Base-by-base conservation (phyloP, 2,329 filamentous ascomycete species). In the Neonectria sp. region DNA sequence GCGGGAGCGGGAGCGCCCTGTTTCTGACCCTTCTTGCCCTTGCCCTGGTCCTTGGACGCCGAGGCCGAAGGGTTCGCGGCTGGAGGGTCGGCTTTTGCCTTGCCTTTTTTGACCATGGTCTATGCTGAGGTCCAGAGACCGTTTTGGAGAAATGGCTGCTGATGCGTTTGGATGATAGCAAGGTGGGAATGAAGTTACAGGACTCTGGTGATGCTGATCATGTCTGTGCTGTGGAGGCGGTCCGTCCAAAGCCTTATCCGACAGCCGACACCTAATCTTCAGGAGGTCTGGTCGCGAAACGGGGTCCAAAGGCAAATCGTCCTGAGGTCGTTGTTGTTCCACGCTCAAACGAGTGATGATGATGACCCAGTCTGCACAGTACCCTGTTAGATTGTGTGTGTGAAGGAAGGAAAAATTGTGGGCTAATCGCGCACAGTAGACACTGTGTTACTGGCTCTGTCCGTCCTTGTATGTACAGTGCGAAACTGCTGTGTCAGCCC, bases 41-140 rank as follows among this genome's bases (percentile, higher is more conserved):
- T 86, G 29, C 63, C 72, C 29, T 75, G 73, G 8, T 82, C 86
- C 73, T 89, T 89, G n/a, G 79, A 66, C 15, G 78, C 65, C 29
- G 79, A 69, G 24, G 78, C 65, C 27, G 79, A 69, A 55, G 78
- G 66, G 56, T 74, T 64, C 6, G 81, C 77, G 43, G 80, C 76
- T 55, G 83, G 78, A 56, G 82, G 74, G 55, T 81, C 76, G 65
- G 80, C 82, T 79, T 87, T 87, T 46, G 81, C 85, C 71, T 89
- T 89, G 35, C 83, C 85, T 75, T 88, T 88, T 75, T 87, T 88
- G 37, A 80, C 84, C 86, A 87, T 87, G 60, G 55, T 68, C 60
- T 67, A 64, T 46, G 31, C n/a, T 53, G 60, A 15, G 48, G 33
- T 24, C 61, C 29, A 45, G 52, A 48, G n/a, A 55, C 68, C 55